Base-by-base conservation (phyloP, 129 eudicot species). In the Deinandra increscens region DNA sequence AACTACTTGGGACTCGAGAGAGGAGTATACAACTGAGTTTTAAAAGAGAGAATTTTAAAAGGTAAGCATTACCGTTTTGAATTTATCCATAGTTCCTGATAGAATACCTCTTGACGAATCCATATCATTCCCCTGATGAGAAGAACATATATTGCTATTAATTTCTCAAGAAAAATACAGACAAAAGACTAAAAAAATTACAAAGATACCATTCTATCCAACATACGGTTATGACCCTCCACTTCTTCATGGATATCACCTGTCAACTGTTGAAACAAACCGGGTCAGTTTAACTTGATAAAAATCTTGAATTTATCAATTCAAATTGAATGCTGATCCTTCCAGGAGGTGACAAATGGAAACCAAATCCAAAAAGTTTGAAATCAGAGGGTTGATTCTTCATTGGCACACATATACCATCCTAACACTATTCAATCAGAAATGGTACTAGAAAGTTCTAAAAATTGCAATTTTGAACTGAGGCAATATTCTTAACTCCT, bases 61-160 rank as follows among this genome's bases (percentile, higher is more conserved):
- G 18, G 22, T 34, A 26, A 22, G 60, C 73, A 43, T 29, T 86
- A 92, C 98, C 95, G 79, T 85, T 76, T 93, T 93, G 81, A 93
- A 93, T 77, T 85, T 87, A 70, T 87, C 98, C 98, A 89, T 93
- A 31, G 98, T 93, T 63, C 98, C 98, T 18, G 97, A 83, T 46
- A 93, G 79, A 60, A 89, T 54, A 56, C 97, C 98, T 73, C 95
- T 77, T 66, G 97, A 93, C 41, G 95, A 56, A 78, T 93, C 98
- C 98, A 93, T 93, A 73, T 93, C 99, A 51, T 94, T 94, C 15
- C 99, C 99, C 99, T 94, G 26, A 71, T 19, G 48, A 60, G 11
- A 0, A 29, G 11, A 37, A 68, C 31, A 74, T 14, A 46, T 14
- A 69, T 49, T 5, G 19, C 13, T 48, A 69, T 76, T 38, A 22